Base-by-base conservation (phyloP, 192 early-diverging fungal species). In the Rhizoclosmatium globosum region DNA sequence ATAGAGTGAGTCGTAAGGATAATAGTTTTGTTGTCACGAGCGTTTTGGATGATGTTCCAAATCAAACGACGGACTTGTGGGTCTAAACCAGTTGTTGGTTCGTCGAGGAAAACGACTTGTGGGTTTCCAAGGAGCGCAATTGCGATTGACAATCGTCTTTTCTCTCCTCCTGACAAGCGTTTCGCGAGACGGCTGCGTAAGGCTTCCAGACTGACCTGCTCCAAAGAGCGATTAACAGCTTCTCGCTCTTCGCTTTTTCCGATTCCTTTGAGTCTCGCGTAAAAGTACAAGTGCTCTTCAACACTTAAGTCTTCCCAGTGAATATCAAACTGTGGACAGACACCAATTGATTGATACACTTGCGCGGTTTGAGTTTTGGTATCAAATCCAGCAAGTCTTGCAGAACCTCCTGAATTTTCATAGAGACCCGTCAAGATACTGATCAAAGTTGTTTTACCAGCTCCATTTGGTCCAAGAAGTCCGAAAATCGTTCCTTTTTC, bases 271-370 rank as follows among this genome's bases (percentile, higher is more conserved):
- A 94, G 71, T 13, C 92, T 86, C 47, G 92, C 91, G 72, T 94
- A 94, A 71, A 93, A 94, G 46, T 88, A 87, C 47, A 93, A 77
- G 77, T 94, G 92, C 78, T 94, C 93, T 3, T 77, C 81, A 7
- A 91, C 90, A 21, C 90, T 93, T 79, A 90, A 78, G 48, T 94
- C 92, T 23, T 91, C 91, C 93, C 93, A 94, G 1, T 94, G 82
- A 79, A 93, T 90, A 74, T 93, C 92, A 71, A 87, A 86, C 77
- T 94, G 94, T 46, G 94, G 93, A 67, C 94, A 94, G 31, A 94
- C 87, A 43, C 93, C 94, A 64, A 93, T 93, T 61, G 77, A 82
- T 6, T 83, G 78, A 71, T 92, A 92, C 0, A 94, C 90, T 47
- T 89, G 77, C 42, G 74, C 80, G 59, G 82, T 89, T 39, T 93